Percentiles rank a stretch among this genome's conserved stretches.
Conservation (phyloP, 768 basidiomycete genomes). For the Piloderma croceum region DNA sequence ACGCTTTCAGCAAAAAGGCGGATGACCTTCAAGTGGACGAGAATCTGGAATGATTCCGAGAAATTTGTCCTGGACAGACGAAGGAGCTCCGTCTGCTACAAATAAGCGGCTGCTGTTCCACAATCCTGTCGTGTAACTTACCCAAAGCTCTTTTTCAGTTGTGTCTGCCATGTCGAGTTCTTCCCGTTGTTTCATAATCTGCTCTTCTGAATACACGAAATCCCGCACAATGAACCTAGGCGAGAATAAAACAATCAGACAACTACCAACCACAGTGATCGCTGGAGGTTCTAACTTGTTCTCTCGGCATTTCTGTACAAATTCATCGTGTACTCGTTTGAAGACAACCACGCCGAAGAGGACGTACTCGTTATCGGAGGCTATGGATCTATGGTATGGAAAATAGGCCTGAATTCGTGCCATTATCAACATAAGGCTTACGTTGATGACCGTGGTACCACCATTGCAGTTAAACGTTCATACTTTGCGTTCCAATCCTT, state of each 20-base stretch:
- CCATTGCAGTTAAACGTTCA: constrained; percentile 82
- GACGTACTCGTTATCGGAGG: constrained; percentile 84
- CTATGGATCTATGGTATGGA: constrained; percentile 49
- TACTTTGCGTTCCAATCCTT: constrained; percentile 92
- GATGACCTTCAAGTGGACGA: constrained; percentile 89
- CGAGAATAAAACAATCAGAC: constrained; percentile 5
- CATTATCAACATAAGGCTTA: constrained; percentile 28
- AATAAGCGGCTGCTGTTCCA: background rate
- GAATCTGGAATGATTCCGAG: constrained; percentile 90
- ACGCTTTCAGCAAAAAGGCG: constrained; percentile 94
- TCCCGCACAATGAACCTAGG: constrained; percentile 90
- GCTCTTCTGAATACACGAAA: constrained; percentile 82
- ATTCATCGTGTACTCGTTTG: constrained; percentile 86
- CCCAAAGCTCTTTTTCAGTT: constrained; percentile 97
- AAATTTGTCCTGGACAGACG: constrained; percentile 91
- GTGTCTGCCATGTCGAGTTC: constrained; percentile 75
- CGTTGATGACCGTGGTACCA: constrained; percentile 90
- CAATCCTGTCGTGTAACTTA: constrained; percentile 33
- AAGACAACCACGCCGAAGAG: constrained; percentile 86
- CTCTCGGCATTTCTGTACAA: constrained; percentile 89
- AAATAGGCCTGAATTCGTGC: constrained; percentile 4
- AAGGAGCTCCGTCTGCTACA: constrained; percentile 77
- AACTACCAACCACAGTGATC: no score
- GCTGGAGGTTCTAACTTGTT: constrained; percentile 61
- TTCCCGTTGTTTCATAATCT: constrained; percentile 71